Percentiles rank a stretch among this genome's conserved stretches.
Conservation (phyloP, 176 grass and related monocot species). For the Musa beccarii region DNA sequence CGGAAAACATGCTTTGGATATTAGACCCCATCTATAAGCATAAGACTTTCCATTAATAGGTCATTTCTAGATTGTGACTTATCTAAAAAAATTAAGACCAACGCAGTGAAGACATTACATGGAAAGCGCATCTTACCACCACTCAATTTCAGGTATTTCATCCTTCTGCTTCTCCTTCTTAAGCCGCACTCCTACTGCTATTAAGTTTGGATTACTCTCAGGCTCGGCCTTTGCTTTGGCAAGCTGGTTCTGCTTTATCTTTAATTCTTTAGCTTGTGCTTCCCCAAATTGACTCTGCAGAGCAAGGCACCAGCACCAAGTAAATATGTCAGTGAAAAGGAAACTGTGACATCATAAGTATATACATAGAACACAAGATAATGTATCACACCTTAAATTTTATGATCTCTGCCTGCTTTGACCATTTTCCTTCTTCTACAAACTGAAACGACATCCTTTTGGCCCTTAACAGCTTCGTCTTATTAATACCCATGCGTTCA, state of each 20-base stretch:
- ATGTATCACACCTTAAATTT: slow-evolving; percentile 60
- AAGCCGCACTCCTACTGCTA: slow-evolving; percentile 59
- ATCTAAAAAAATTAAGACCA: background rate
- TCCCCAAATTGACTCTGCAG: slow-evolving; percentile 93
- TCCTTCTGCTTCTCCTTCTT: slow-evolving; percentile 81
- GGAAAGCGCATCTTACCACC: slow-evolving; percentile 50
- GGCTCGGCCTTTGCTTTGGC: slow-evolving; percentile 83
- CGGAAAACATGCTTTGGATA: background rate
- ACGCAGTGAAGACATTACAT: background rate
- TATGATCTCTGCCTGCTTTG: slow-evolving; percentile 83
- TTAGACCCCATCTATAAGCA: background rate
- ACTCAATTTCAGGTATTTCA: slow-evolving; percentile 90
- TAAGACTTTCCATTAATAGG: background rate
- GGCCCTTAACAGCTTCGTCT: slow-evolving; percentile 74
- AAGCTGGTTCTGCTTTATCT: slow-evolving; percentile 85
- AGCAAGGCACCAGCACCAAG: slow-evolving; percentile 1
- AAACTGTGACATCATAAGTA: background rate
- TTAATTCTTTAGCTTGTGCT: slow-evolving; percentile 84
- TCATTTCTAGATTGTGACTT: background rate
- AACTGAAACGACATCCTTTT: slow-evolving; percentile 88
- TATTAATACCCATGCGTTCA: slow-evolving; percentile 78
- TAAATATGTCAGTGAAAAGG: background rate
- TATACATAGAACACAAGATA: slow-evolving; percentile 13
- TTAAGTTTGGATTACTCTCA: slow-evolving; percentile 87
- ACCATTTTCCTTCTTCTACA: slow-evolving; percentile 75